Percentiles rank a stretch among this genome's conserved stretches.
phyloP scores from a whole-genome alignment of 495 filamentous ascomycete species.

The Lasiosphaeria miniovina region DNA sequence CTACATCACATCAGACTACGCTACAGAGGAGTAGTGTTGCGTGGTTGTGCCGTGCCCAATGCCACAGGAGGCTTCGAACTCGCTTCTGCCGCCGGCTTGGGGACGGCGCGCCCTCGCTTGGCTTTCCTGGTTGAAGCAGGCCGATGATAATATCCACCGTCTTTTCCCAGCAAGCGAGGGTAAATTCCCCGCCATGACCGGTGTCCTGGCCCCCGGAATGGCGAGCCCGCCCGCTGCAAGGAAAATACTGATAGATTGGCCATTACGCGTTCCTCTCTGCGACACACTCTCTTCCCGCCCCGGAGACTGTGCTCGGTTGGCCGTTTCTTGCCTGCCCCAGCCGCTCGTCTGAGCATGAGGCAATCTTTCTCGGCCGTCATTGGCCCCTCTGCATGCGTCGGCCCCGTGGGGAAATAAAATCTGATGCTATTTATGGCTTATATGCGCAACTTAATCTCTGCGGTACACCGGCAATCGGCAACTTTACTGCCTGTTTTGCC shows the following conservation, averaged over 20 bases:
- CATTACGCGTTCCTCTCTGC: constrained; percentile 32
- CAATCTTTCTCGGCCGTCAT: constrained; percentile 14
- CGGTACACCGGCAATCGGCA: constrained; percentile 34
- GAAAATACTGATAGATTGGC: constrained; percentile 29
- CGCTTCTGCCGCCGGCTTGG: constrained; percentile 16
- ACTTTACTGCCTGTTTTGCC: constrained; percentile 23
- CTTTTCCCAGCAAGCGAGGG: constrained; percentile 31
- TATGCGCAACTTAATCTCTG: constrained; percentile 24
- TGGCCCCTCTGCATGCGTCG: constrained; percentile 18
- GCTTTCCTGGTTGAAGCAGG: constrained; percentile 27
- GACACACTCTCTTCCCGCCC: constrained; percentile 20
- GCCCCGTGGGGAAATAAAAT: constrained; percentile 25
- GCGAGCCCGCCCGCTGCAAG: constrained; percentile 16
- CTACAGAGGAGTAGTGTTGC: too few species aligned
- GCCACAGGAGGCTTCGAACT: constrained; percentile 7
- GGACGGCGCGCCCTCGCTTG: constrained; percentile 9
- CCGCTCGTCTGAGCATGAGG: constrained; percentile 22
- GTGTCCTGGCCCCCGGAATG: constrained; percentile 26
- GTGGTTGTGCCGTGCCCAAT: not conserved
- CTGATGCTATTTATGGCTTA: constrained; percentile 27
- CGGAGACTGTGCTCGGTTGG: constrained; percentile 15
- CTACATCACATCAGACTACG: too few species aligned
- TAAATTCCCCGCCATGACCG: constrained; percentile 25
- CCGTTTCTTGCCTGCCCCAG: constrained; percentile 13
- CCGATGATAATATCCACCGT: constrained; percentile 26